Conservation (phyloP, 1,139 yeast species). For the Candida glucosophila region DNA sequence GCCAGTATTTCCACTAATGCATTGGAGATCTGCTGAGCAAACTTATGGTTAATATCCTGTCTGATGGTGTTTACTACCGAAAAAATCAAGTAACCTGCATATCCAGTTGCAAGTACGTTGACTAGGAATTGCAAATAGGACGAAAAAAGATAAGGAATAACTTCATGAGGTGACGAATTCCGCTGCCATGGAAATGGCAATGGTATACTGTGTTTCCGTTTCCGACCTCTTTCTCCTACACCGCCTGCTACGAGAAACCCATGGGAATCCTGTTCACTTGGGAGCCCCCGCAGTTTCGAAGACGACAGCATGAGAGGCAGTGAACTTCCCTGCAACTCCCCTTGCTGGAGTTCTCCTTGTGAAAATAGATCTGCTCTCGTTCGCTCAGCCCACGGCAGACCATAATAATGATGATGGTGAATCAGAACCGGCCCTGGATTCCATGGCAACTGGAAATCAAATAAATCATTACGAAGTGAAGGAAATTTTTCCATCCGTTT, state of each 20-base stretch:
- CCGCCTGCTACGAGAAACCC: too few species aligned
- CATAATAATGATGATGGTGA: slow-evolving; percentile 40
- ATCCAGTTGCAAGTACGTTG: slow-evolving; percentile 36
- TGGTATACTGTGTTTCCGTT: slow-evolving; percentile 2
- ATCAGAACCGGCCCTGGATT: slow-evolving; percentile 13
- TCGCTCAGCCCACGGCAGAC: slow-evolving; percentile 8
- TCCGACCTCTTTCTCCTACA: not conserved
- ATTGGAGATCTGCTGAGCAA: slow-evolving; percentile 31
- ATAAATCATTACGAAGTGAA: slow-evolving; percentile 1
- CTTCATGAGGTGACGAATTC: slow-evolving; percentile 27
- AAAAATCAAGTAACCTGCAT: slow-evolving; percentile 34
- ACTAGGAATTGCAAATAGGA: slow-evolving; percentile 49
- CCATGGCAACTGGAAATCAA: slow-evolving; percentile 1
- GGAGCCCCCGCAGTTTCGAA: too few species aligned
- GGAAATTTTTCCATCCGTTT: slow-evolving; percentile 4
- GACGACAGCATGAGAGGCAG: too few species aligned
- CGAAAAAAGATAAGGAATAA: slow-evolving; percentile 43
- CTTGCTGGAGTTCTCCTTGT: not conserved
- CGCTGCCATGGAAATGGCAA: slow-evolving; percentile 46
- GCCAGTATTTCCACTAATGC: slow-evolving; percentile 32
- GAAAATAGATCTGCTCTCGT: not conserved
- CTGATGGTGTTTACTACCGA: slow-evolving; percentile 38
- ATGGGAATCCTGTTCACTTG: too few species aligned
- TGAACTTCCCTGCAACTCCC: too few species aligned
- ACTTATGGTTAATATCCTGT: slow-evolving; percentile 42